phyloP scores from a whole-genome alignment of 306 rosid genomes.

The Macrotyloma uniflorum region DNA sequence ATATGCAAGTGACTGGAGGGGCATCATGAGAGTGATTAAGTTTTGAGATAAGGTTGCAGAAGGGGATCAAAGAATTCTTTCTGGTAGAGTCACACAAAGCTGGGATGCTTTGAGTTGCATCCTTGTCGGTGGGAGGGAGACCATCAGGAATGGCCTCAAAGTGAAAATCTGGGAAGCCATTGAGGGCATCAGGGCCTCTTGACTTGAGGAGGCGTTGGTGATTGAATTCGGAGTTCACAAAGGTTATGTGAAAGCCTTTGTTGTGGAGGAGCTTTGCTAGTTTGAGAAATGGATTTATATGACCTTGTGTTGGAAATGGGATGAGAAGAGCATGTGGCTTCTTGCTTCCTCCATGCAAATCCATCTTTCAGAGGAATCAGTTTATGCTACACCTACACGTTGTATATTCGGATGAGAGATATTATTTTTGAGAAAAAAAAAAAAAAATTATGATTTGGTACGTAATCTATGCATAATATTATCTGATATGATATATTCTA shows the following conservation, averaged over 20 bases:
- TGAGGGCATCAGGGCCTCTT: constrained; percentile 37
- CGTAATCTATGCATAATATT: too few species aligned
- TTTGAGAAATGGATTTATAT: constrained; percentile 51
- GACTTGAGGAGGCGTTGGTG: constrained; percentile 47
- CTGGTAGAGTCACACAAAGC: constrained; percentile 43
- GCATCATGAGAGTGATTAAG: constrained; percentile 23
- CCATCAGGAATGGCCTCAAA: constrained; percentile 52
- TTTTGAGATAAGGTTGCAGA: constrained; percentile 42
- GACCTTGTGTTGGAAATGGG: constrained; percentile 54
- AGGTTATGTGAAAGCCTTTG: constrained; percentile 51
- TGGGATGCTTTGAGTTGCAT: constrained; percentile 48
- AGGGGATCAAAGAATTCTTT: constrained; percentile 32
- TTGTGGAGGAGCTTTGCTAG: constrained; percentile 47
- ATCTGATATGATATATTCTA: too few species aligned
- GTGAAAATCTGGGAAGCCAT: constrained; percentile 36
- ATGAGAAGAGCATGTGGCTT: constrained; percentile 46
- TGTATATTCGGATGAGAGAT: too few species aligned
- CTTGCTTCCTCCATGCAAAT: not conserved
- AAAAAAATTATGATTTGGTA: too few species aligned
- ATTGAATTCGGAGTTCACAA: constrained; percentile 49
- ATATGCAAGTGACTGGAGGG: constrained; percentile 47
- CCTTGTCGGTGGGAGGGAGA: constrained; percentile 42
- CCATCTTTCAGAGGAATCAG: constrained; percentile 28
- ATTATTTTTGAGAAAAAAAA: too few species aligned
- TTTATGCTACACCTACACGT: too few species aligned